Conservation (phyloP, 164 flowering plant genomes). For the Paratinospora sagittata region DNA sequence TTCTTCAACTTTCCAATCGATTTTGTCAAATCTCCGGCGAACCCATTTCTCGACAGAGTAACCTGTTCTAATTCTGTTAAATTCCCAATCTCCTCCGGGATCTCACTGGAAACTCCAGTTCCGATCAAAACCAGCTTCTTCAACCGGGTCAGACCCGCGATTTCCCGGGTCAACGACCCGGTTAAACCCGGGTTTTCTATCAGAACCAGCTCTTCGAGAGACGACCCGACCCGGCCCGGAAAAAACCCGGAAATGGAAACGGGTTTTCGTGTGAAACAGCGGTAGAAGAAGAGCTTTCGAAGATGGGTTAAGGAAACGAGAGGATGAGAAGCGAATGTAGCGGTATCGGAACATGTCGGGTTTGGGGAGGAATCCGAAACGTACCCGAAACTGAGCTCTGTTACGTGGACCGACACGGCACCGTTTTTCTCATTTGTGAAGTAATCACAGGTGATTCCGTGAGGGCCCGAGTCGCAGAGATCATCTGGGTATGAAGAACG, state of each 20-base stretch:
- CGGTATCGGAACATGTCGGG: slow-evolving; percentile 50
- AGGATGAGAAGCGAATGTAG: slow-evolving; percentile 35
- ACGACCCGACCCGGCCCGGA: no score
- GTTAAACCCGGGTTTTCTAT: slow-evolving; percentile 57
- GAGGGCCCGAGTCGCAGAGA: slow-evolving; percentile 71
- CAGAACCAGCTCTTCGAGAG: slow-evolving; percentile 76
- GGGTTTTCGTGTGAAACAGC: slow-evolving; percentile 51
- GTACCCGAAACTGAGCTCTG: slow-evolving; percentile 67
- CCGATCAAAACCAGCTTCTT: slow-evolving; percentile 55
- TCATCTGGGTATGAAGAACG: slow-evolving; percentile 68
- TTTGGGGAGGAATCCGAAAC: slow-evolving; percentile 63
- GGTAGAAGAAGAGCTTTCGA: slow-evolving; percentile 73
- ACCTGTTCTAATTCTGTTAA: slow-evolving; percentile 47
- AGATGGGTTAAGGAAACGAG: slow-evolving; percentile 46
- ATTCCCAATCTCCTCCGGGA: slow-evolving; percentile 41
- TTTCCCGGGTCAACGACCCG: slow-evolving; percentile 34
- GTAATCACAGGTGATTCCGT: slow-evolving; percentile 67
- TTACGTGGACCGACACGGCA: slow-evolving; percentile 33
- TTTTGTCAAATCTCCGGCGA: slow-evolving; percentile 32
- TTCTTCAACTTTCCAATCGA: slow-evolving; percentile 33
- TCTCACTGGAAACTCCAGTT: slow-evolving; percentile 39
- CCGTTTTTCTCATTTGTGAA: slow-evolving; percentile 20
- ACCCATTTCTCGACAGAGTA: slow-evolving; percentile 42
- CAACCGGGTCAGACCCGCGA: slow-evolving; percentile 32
- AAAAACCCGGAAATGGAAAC: no score